A percentile compares a stretch with the other conserved stretches of the same genome.
Evolutionary conservation across 1,284 basidiomycete genomes (phyloP).

Genomic region (Kalmanozyma brasiliensis): DNA sequence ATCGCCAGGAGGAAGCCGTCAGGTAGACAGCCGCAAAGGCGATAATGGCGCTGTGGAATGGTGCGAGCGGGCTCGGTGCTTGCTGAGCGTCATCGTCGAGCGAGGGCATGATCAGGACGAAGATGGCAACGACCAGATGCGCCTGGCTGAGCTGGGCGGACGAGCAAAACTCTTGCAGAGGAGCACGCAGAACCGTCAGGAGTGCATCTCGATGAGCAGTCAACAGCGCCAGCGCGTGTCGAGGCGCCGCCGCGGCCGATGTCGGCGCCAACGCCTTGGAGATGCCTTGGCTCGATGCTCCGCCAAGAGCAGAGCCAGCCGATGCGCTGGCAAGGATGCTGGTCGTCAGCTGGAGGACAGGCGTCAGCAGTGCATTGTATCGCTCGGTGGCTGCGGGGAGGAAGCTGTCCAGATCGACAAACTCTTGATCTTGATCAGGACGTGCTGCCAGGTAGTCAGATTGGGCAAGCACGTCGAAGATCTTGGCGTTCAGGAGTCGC

Average conservation of each 20-base stretch:
- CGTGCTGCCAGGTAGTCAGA: slow-evolving; percentile 87
- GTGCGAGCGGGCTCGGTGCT: slow-evolving; percentile 69
- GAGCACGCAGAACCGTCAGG: slow-evolving; percentile 79
- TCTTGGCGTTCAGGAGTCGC: slow-evolving; percentile 80
- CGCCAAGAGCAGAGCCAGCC: slow-evolving; percentile 66
- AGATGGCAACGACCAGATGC: slow-evolving; percentile 76
- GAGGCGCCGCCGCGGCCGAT: slow-evolving; percentile 32
- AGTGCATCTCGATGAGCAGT: slow-evolving; percentile 82
- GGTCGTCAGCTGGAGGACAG: slow-evolving; percentile 81
- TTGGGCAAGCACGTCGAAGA: slow-evolving; percentile 81
- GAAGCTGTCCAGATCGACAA: slow-evolving; percentile 85
- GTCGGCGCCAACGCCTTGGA: slow-evolving; percentile 37
- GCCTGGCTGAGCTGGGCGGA: slow-evolving; percentile 79
- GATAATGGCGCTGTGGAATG: slow-evolving; percentile 81
- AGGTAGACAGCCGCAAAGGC: slow-evolving; percentile 80
- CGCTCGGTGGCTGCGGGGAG: slow-evolving; percentile 85
- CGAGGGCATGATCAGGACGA: slow-evolving; percentile 75
- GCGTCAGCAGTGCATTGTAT: slow-evolving; percentile 87
- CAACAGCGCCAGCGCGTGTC: slow-evolving; percentile 79
- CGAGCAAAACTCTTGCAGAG: slow-evolving; percentile 74
- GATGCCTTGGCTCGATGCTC: slow-evolving; percentile 71
- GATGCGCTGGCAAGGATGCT: slow-evolving; percentile 68
- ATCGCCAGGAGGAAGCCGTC: slow-evolving; percentile 74
- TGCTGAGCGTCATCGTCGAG: slow-evolving; percentile 80
- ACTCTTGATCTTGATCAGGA: slow-evolving; percentile 82